Conservation (phyloP, 768 basidiomycete species). For the Rhodotorula toruloides region DNA sequence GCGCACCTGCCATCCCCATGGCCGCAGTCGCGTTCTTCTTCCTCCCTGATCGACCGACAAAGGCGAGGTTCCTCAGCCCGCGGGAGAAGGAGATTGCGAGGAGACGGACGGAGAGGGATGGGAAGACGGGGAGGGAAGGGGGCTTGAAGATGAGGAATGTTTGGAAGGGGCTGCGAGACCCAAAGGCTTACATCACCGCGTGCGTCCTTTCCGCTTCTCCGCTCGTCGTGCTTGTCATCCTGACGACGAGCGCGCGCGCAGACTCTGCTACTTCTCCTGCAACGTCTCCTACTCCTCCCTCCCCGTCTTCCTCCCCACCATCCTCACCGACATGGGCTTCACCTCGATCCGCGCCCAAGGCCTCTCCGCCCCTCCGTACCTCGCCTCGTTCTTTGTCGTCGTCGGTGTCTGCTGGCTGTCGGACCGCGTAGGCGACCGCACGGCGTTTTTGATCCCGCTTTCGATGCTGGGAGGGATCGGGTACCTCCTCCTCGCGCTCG, state of each 20-base stretch:
- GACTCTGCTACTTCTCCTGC: constrained; percentile 13
- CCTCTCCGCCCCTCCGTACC: constrained; percentile 20
- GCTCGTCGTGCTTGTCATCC: neutral
- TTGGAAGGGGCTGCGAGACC: neutral
- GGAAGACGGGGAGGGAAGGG: neutral
- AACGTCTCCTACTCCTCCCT: constrained; percentile 26
- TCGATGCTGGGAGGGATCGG: neutral
- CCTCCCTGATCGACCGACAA: constrained; percentile 14
- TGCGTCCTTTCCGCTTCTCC: neutral
- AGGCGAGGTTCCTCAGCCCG: constrained; percentile 21
- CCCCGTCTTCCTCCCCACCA: constrained; percentile 24
- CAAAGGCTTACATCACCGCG: constrained; percentile 12
- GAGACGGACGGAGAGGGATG: neutral
- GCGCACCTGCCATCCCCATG: constrained; percentile 13
- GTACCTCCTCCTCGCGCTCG: constrained; percentile 15
- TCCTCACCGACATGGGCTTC: constrained; percentile 26
- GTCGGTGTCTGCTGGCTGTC: neutral
- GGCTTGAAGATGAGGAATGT: neutral
- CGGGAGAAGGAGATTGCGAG: constrained; percentile 12
- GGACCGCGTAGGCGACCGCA: constrained; percentile 18
- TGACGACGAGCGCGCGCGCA: neutral
- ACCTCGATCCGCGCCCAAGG: constrained; percentile 22
- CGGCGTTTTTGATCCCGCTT: constrained; percentile 26
- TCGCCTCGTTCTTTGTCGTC: constrained; percentile 19
- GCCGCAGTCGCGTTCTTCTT: constrained; percentile 5